Evolutionary conservation across 768 basidiomycete species (phyloP).

Genomic region (Psilocybe tampanensis): DNA sequence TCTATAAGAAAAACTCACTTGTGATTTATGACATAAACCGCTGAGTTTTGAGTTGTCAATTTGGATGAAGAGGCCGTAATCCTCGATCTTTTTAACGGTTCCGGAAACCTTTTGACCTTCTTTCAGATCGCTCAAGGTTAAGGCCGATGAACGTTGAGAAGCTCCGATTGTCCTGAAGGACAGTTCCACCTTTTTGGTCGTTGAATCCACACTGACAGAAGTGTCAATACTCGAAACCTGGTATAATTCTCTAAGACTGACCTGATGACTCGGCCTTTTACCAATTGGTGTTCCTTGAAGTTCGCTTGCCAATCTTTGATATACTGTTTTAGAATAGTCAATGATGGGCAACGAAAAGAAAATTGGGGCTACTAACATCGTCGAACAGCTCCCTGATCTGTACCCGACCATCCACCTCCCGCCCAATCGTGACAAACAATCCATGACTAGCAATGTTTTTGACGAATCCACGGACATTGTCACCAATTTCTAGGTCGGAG

Average conservation of each 20-base stretch:
- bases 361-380: slow-evolving; percentile 46
- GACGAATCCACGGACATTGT: slow-evolving; percentile 84
- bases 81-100: slow-evolving; percentile 77
- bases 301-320: slow-evolving; percentile 94
- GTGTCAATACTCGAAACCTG: background rate
- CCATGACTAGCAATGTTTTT: slow-evolving; percentile 88
- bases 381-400: slow-evolving; percentile 95
- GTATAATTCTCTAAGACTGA: slow-evolving; percentile 30
- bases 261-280: slow-evolving; percentile 85
- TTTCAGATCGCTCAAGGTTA: slow-evolving; percentile 58
- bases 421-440: slow-evolving; percentile 84
- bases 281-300: slow-evolving; percentile 80
- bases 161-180: slow-evolving; percentile 75
- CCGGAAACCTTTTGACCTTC: slow-evolving; percentile 85
- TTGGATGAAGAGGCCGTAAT: slow-evolving; percentile 91
- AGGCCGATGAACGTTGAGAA: slow-evolving; percentile 37
- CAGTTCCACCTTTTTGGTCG: slow-evolving; percentile 86
- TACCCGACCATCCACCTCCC: slow-evolving; percentile 85
- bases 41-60: slow-evolving; percentile 83
- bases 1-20: slow-evolving; percentile 50
- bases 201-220: slow-evolving; percentile 61
- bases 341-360: too few species aligned
- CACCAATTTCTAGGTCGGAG: slow-evolving; percentile 67
- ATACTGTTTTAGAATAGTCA: slow-evolving; percentile 57
- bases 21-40: slow-evolving; percentile 93